These are phyloP conservation scores for Corylus heterophylla DNA, from an alignment of 306 rosid genomes.

Conservation along the genomic window DNA sequence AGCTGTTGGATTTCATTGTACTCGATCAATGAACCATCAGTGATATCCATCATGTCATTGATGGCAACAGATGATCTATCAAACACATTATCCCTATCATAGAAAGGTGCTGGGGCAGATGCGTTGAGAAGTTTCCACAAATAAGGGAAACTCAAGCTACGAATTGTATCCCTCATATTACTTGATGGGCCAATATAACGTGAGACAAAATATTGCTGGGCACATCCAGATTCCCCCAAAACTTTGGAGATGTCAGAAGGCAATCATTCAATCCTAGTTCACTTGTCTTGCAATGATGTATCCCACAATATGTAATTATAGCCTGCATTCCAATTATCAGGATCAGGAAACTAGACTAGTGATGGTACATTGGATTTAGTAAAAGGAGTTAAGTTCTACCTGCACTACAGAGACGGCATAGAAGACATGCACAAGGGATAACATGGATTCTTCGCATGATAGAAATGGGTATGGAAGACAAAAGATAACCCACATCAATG, in stretches of 20 bases:
- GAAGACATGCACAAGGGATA: slow-evolving; percentile 82
- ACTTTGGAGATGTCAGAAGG: slow-evolving; percentile 63
- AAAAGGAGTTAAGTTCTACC: slow-evolving; percentile 37
- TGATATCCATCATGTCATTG: slow-evolving; percentile 46
- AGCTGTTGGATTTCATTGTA: slow-evolving; percentile 67
- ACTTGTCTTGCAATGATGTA: slow-evolving; percentile 38
- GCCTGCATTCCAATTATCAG: slow-evolving; percentile 53
- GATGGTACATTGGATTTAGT: slow-evolving; percentile 9
- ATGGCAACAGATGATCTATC: slow-evolving; percentile 50
- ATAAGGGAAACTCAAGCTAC: slow-evolving; percentile 71
- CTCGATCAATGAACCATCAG: slow-evolving; percentile 46
- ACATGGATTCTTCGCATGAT: slow-evolving; percentile 75
- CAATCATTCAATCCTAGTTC: slow-evolving; percentile 52
- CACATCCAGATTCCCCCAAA: slow-evolving; percentile 48
- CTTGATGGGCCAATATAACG: slow-evolving; percentile 49
- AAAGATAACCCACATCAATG: slow-evolving; percentile 95
- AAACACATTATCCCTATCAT: slow-evolving; percentile 49
- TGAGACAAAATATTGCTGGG: slow-evolving; percentile 57
- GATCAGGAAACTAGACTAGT: slow-evolving; percentile 29
- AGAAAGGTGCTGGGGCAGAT: slow-evolving; percentile 62
- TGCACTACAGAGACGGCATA: slow-evolving; percentile 79
- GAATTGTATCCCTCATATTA: slow-evolving; percentile 60
- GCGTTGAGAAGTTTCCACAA: slow-evolving; percentile 67
- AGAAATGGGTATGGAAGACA: slow-evolving; percentile 85
- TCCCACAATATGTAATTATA: slow-evolving; percentile 54